Evolutionary conservation across 1,284 basidiomycete genomes (phyloP), one percentile per base, ranked within the genome.

Genomic region (Malassezia vespertilionis): DNA sequence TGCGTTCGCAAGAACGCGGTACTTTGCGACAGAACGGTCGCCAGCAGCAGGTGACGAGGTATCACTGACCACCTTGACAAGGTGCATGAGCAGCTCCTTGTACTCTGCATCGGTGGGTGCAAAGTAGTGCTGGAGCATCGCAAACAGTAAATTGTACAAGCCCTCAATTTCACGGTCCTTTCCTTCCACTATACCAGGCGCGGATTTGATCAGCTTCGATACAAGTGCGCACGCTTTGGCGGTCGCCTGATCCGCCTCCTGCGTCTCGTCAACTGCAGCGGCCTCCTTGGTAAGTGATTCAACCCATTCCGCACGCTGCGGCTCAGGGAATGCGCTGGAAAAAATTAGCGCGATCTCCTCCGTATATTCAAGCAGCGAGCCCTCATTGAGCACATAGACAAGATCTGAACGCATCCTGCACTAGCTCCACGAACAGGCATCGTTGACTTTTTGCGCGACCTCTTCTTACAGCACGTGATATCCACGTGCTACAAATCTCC

Each of bases 91-190:
- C 2, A 63, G 53, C 24, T 47, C n/a, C 21, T 40, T 34, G 11
- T 47, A 47, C 3, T 38, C 20, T 6, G 26, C 44, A 15, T 54
- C 42, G 5, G 52, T 45, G 5, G 47, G 40, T 20, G 43, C 35
- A 26, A 45, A 38, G 21, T 42, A 48, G 26, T 41, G 35, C 38
- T 57, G 21, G 37, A 69, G 53, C 28, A 69, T 56, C 20, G 60
- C 43, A 24, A 52, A 45, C 37, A 68, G 45, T 11, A 69, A 50
- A 48, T 69, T 69, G 54, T 58, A 68, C 18, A 61, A 52, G 12
- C 67, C 67, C 40, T 69, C 67, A 20, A 69, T 44, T 38, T 69
- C 56, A 22, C 65, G 58, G 27, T 69, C 66, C 26, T 49, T 60
- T 20, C 63, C 65, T 21, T 69, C 63, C 15, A 54, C 52, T 12